Evolutionary conservation across 257 asterid genomes (phyloP).

Genomic region (Solanum microdontum): DNA sequence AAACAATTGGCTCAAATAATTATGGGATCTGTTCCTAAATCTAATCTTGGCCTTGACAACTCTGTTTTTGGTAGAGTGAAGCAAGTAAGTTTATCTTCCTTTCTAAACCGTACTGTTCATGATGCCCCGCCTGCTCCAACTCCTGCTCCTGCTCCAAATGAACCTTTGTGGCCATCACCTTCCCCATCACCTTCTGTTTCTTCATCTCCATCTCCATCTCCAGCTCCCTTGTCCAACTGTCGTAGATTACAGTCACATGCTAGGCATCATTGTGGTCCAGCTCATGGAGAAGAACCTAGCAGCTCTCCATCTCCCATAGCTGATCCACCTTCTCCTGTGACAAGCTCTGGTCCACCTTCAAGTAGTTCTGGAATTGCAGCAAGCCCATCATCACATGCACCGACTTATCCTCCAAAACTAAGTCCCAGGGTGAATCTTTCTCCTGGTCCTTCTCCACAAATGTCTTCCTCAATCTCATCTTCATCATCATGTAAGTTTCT

Average conservation of each 20-base stretch:
- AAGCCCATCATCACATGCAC: conserved; percentile 28
- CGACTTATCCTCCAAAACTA: conserved; percentile 15
- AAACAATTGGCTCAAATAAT: conserved; percentile 56
- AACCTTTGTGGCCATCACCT: conserved; percentile 17
- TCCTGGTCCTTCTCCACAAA: conserved; percentile 26
- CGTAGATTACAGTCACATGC: conserved; percentile 18
- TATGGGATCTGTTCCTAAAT: conserved; percentile 30
- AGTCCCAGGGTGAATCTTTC: conserved; percentile 12
- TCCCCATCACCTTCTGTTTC: conserved; percentile 23
- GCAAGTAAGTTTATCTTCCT: conserved; percentile 59
- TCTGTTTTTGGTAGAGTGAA: conserved; percentile 71
- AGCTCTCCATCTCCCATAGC: conserved; percentile 11
- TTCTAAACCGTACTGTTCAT: conserved; percentile 34
- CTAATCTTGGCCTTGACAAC: conserved; percentile 76
- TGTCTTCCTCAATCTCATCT: conserved; percentile 23
- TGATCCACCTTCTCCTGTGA: conserved; percentile 21
- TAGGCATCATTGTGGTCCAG: conserved; percentile 14
- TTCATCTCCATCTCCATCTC: not conserved
- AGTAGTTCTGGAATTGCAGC: conserved; percentile 26
- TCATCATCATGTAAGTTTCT: conserved; percentile 43
- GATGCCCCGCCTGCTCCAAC: conserved; percentile 38
- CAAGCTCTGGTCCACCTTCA: conserved; percentile 8
- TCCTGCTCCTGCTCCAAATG: conserved; percentile 8
- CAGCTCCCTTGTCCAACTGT: conserved; percentile 26
- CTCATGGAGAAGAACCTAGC: conserved; percentile 4